Base-by-base conservation (phyloP, 164 flowering plant genomes). In the Aristolochia californica region DNA sequence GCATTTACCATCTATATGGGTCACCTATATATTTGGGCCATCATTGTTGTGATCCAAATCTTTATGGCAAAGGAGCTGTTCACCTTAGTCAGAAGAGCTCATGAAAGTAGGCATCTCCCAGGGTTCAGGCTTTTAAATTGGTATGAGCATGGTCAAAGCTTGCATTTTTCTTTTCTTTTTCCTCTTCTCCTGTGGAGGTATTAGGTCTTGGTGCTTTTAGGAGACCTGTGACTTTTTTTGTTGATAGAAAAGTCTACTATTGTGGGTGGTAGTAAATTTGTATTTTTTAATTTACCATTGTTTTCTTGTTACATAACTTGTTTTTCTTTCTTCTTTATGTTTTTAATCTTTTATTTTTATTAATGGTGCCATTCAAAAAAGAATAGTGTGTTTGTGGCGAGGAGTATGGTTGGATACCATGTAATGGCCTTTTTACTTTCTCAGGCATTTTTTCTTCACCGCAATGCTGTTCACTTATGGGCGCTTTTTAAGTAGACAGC, bases 381-480 rank as follows among this genome's bases (percentile, higher is more conserved):
- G 9, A 34, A 34, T 34, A 8, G 7, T 1, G 11, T 34, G 10
- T 34, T 34, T 34, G 0, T 34, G 10, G 10, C 40, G 10, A 34
- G 10, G 1, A 34, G 40, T 8, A 34, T 34, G 10, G 40, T 34
- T 34, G 40, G 10, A 5, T 4, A 34, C 40, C 10, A 34, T 34
- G 9, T 34, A 5, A 0, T 34, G 40, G 40, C 40, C 10, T 8
- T 50, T 22, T 1, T n/a, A n/a, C 23, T 17, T 48, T 53, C 45
- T 13, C 81, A 91, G 98, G 98, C 88, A 91, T 77, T 91, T 91
- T 59, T 91, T 91, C 85, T 88, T 91, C 88, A 86, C 95, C 0
- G 95, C 91, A 20, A 75, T 91, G 96, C 68, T 91, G 43, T 91
- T 86, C 70, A 93, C 83, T 2, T 91, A 91, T 69, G 98, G 96